These are phyloP conservation scores for Penicillium diatomitis DNA, from an alignment of 495 filamentous ascomycete species.

Conservation along the genomic window DNA sequence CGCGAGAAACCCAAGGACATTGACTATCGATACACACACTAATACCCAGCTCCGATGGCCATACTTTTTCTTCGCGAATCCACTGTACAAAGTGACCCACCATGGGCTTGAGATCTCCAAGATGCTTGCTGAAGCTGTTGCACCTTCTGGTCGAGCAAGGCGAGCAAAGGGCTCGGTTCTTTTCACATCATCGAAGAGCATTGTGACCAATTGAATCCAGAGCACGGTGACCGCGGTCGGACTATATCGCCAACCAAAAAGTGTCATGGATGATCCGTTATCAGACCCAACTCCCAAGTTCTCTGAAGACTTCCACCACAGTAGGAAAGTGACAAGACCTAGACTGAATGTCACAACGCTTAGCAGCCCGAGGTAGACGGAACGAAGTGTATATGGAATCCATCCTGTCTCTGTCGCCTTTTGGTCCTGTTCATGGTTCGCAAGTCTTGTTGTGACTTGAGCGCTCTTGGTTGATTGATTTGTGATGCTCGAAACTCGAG, in stretches of 20 bases:
- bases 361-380: conserved; percentile 1
- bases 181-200: conserved; percentile 22
- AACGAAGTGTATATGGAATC: conserved; percentile 10
- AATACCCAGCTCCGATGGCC: conserved; percentile 17
- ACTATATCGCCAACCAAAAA: conserved; percentile 25
- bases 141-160: conserved; percentile 18
- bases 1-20: conserved; percentile 23
- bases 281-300: conserved; percentile 22
- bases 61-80: conserved; percentile 16
- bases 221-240: conserved; percentile 27
- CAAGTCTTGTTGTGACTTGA: background rate
- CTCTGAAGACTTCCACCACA: conserved; percentile 12
- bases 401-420: background rate
- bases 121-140: conserved; percentile 14
- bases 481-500: background rate
- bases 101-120: conserved; percentile 14
- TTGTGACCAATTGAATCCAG: conserved; percentile 18
- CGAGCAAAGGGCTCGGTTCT: conserved; percentile 27
- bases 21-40: conserved; percentile 18
- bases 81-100: conserved; percentile 19
- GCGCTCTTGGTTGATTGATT: no score
- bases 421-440: background rate
- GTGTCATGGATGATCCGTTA: conserved; percentile 15
- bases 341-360: conserved; percentile 2
- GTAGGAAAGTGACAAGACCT: conserved; percentile 5